Percentiles rank a stretch among this genome's conserved stretches.
phyloP scores from a whole-genome alignment of 331 rosid genomes.

The Spiraea crenata region DNA sequence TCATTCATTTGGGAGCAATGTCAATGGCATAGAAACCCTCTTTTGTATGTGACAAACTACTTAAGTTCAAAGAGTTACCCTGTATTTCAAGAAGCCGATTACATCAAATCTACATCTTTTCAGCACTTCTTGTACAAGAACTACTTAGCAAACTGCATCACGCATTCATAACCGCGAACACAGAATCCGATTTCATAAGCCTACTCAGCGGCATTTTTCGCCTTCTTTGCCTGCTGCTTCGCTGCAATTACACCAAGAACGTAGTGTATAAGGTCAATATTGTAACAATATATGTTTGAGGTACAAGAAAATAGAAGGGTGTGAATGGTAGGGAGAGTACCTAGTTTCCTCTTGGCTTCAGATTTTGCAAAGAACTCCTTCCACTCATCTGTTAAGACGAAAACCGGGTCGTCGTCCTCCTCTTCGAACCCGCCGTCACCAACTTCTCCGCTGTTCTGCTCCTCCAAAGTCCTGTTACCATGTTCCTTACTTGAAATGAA shows the following conservation, averaged over 20 bases:
- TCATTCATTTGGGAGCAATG: too few relatives aligned
- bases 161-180: neutral
- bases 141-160: neutral
- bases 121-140: neutral
- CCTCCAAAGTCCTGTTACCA: slow-evolving; percentile 23
- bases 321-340: slow-evolving; percentile 3
- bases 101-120: too few relatives aligned
- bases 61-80: neutral
- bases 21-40: neutral
- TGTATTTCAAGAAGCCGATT: neutral
- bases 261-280: neutral
- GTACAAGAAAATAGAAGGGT: neutral
- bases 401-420: slow-evolving; percentile 32
- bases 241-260: slow-evolving; percentile 9
- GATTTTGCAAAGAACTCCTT: slow-evolving; percentile 34
- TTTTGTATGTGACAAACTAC: neutral
- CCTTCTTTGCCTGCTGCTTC: slow-evolving; percentile 28
- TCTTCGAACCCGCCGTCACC: slow-evolving; percentile 13
- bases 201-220: neutral
- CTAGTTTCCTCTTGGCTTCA: slow-evolving; percentile 36
- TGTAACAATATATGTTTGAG: neutral
- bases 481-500: neutral
- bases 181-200: neutral
- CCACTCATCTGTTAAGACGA: slow-evolving; percentile 35
- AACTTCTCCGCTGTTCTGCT: neutral